Evolutionary conservation across 768 basidiomycete species (phyloP).

Genomic region (Harrya chromipes): DNA sequence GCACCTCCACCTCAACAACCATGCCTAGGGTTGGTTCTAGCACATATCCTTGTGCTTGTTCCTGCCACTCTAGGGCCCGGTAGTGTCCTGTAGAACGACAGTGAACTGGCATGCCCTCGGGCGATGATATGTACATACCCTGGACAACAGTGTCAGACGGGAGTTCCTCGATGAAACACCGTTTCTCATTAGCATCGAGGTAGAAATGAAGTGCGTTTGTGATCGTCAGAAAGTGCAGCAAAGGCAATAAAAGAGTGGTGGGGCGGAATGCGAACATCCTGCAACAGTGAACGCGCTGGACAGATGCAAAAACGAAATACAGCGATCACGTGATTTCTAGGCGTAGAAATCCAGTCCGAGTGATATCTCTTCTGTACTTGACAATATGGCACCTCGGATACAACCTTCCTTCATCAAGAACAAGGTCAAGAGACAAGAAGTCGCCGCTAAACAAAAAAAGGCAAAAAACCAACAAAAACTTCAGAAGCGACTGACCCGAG

Average conservation of each 20-base stretch:
- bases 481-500: constrained; percentile 70
- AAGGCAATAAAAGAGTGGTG: constrained; percentile 32
- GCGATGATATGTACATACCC: constrained; percentile 45
- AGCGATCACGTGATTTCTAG: constrained; percentile 16
- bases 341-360: no score
- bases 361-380: neutral
- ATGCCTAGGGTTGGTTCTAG: constrained; percentile 81
- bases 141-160: constrained; percentile 95
- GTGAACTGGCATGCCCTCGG: neutral
- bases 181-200: constrained; percentile 87
- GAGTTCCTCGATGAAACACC: constrained; percentile 96
- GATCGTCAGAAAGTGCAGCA: constrained; percentile 41
- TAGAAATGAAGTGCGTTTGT: constrained; percentile 92
- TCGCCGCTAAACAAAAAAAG: constrained; percentile 69
- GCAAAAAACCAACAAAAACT: constrained; percentile 80
- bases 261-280: constrained; percentile 26
- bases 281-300: constrained; percentile 1
- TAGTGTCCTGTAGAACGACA: constrained; percentile 70
- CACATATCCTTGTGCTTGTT: constrained; percentile 61
- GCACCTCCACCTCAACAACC: constrained; percentile 84
- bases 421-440: constrained; percentile 82
- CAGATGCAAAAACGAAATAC: neutral
- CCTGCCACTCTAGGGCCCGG: constrained; percentile 88
- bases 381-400: constrained; percentile 55
- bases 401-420: constrained; percentile 76